phyloP scores from a whole-genome alignment of 495 filamentous ascomycete species.

The Xeromyces bisporus region DNA sequence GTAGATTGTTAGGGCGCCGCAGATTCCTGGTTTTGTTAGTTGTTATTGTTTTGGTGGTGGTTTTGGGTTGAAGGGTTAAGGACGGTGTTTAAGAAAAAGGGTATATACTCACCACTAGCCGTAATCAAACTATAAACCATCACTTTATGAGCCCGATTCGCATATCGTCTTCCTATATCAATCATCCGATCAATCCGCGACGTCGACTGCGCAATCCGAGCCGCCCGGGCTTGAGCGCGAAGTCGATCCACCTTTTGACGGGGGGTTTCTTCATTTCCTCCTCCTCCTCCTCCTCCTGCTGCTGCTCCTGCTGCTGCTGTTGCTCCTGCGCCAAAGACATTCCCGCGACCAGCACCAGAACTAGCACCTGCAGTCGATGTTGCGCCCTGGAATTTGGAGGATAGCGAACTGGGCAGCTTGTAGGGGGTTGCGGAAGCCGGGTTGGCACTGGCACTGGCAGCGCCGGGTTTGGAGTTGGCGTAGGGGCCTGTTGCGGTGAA shows the following conservation, averaged over 20 bases:
- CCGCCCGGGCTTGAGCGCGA: slow-evolving; percentile 57
- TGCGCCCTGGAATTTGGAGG: too few species aligned
- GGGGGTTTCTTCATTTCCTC: slow-evolving; percentile 49
- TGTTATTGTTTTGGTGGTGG: too few species aligned
- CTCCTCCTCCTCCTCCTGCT: slow-evolving; percentile 8
- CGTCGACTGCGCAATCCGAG: slow-evolving; percentile 46
- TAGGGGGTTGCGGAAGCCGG: slow-evolving; percentile 16
- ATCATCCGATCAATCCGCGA: slow-evolving; percentile 50
- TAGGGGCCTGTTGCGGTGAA: slow-evolving; percentile 89
- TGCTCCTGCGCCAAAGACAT: slow-evolving; percentile 8
- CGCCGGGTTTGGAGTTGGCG: slow-evolving; percentile 49
- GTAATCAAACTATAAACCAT: slow-evolving; percentile 61
- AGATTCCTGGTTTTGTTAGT: slow-evolving; percentile 57
- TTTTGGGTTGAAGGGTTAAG: too few species aligned
- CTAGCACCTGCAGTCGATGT: too few species aligned
- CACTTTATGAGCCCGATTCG: slow-evolving; percentile 68
- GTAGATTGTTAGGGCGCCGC: slow-evolving; percentile 57
- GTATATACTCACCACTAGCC: slow-evolving; percentile 64
- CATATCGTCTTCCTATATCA: slow-evolving; percentile 48
- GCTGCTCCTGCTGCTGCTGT: slow-evolving; percentile 8
- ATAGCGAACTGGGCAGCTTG: slow-evolving; percentile 21
- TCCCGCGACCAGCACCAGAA: too few species aligned
- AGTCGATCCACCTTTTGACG: slow-evolving; percentile 78
- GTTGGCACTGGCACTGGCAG: slow-evolving; percentile 44
- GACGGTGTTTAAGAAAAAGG: too few species aligned